A percentile compares a stretch with the other conserved stretches of the same genome.
phyloP scores from a whole-genome alignment of 129 eudicot species.

The Centella asiatica region DNA sequence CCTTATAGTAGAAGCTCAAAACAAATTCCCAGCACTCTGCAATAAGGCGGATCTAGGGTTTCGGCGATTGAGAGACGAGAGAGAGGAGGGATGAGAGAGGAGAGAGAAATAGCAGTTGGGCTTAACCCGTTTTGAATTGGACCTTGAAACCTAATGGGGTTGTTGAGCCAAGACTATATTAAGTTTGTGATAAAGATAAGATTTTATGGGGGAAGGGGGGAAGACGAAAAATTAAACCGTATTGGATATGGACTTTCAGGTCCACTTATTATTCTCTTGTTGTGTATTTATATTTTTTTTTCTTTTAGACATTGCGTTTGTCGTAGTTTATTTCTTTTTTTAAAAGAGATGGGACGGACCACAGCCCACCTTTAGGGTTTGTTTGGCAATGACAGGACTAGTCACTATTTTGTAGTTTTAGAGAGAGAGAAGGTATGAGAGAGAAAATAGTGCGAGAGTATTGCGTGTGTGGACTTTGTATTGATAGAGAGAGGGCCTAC shows the following conservation, averaged over 20 bases:
- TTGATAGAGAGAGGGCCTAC: too few species aligned
- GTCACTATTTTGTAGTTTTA: too few species aligned
- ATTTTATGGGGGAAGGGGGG: not conserved
- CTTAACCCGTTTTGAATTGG: conserved; percentile 52
- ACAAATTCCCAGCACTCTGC: conserved; percentile 14
- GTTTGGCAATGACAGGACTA: too few species aligned
- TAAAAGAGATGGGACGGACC: conserved; percentile 27
- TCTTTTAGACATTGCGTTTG: too few species aligned
- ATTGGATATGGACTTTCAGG: conserved; percentile 70
- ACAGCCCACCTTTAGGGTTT: conserved; percentile 15
- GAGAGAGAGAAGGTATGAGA: not conserved
- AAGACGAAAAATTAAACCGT: conserved; percentile 19
- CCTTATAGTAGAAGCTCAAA: too few species aligned
- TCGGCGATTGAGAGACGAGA: not conserved
- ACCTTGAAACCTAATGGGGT: conserved; percentile 16
- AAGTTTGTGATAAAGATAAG: too few species aligned
- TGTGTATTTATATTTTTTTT: too few species aligned
- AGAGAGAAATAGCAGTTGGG: conserved; percentile 41
- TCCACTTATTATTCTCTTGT: conserved; percentile 30
- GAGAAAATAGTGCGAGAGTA: too few species aligned
- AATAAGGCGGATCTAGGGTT: conserved; percentile 37
- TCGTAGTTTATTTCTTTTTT: too few species aligned
- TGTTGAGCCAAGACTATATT: conserved; percentile 16
- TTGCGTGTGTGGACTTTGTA: too few species aligned
- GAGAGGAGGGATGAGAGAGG: not conserved